phyloP scores from a whole-genome alignment of 345 rosid species.

The Ceriops zippeliana region DNA sequence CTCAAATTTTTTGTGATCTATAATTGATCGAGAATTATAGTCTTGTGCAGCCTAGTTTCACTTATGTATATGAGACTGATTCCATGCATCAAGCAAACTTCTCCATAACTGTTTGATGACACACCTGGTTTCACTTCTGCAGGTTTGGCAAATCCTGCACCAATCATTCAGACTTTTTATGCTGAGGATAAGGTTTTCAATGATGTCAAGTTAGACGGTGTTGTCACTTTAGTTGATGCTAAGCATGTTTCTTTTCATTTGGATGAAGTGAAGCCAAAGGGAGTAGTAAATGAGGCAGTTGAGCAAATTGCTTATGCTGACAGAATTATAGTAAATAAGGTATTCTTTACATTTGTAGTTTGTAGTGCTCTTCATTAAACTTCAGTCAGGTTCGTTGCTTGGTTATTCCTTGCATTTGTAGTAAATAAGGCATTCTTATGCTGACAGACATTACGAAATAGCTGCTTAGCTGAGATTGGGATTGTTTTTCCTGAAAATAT shows the following conservation, averaged over 20 bases:
- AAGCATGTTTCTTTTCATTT: conserved; percentile 84
- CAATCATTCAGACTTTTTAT: conserved; percentile 95
- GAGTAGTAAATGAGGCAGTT: conserved; percentile 92
- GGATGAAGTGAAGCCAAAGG: conserved; percentile 81
- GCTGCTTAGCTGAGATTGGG: too few relatives aligned
- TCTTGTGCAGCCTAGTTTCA: neutral
- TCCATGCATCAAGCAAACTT: neutral
- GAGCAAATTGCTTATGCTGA: conserved; percentile 99
- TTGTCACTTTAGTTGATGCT: conserved; percentile 92
- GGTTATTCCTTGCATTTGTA: neutral
- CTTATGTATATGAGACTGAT: neutral
- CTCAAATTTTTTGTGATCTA: neutral
- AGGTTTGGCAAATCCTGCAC: conserved; percentile 99
- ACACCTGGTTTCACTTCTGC: conserved; percentile 15
- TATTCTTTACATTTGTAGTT: conserved; percentile 12
- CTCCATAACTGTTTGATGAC: neutral
- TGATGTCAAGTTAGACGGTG: conserved; percentile 92
- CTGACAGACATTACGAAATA: too few relatives aligned
- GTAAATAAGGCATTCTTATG: too few relatives aligned
- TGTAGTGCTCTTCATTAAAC: neutral
- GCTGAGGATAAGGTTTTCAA: conserved; percentile 76
- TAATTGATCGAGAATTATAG: neutral
- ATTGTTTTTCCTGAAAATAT: too few relatives aligned
- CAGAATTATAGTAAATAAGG: conserved; percentile 86
- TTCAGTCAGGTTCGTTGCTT: neutral